Evolutionary conservation across 1,139 yeast species (phyloP).

Genomic region (Protomyces macrosporus): DNA sequence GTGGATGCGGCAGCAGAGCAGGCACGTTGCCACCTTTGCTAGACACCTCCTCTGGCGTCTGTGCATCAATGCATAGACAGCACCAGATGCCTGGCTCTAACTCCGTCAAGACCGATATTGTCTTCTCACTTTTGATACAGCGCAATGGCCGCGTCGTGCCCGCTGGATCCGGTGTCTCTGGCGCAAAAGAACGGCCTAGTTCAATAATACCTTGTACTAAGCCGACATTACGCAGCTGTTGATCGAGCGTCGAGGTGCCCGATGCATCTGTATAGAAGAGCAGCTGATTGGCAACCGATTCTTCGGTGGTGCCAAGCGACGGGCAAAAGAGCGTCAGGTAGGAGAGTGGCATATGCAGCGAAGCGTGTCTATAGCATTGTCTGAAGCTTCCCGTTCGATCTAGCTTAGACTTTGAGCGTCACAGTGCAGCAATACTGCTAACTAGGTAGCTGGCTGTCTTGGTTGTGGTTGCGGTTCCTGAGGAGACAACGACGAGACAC

Average conservation of each 20-base stretch:
- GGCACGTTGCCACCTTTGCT: background rate
- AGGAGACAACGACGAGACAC: too few species aligned
- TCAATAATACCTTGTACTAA: constrained; percentile 33
- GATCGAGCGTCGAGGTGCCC: constrained; percentile 30
- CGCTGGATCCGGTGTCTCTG: background rate
- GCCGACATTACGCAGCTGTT: constrained; percentile 33
- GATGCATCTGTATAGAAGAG: constrained; percentile 32
- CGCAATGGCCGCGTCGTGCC: constrained; percentile 25
- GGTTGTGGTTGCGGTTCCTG: too few species aligned
- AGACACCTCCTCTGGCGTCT: background rate
- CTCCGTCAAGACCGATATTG: constrained; percentile 31
- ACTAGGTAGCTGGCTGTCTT: too few species aligned
- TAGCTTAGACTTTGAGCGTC: too few species aligned
- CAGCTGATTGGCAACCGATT: constrained; percentile 32
- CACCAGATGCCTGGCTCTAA: constrained; percentile 32
- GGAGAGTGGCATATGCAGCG: constrained; percentile 29
- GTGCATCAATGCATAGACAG: constrained; percentile 28
- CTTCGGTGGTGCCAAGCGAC: constrained; percentile 32
- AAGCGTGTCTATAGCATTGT: background rate
- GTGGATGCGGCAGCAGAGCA: background rate
- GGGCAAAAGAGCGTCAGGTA: constrained; percentile 34
- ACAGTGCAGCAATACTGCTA: too few species aligned
- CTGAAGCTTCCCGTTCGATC: too few species aligned
- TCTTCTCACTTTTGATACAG: constrained; percentile 31
- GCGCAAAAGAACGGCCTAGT: constrained; percentile 30